These are phyloP conservation scores for Clarireedia paspali DNA, from an alignment of 2,329 filamentous ascomycete genomes.

Conservation along the genomic window DNA sequence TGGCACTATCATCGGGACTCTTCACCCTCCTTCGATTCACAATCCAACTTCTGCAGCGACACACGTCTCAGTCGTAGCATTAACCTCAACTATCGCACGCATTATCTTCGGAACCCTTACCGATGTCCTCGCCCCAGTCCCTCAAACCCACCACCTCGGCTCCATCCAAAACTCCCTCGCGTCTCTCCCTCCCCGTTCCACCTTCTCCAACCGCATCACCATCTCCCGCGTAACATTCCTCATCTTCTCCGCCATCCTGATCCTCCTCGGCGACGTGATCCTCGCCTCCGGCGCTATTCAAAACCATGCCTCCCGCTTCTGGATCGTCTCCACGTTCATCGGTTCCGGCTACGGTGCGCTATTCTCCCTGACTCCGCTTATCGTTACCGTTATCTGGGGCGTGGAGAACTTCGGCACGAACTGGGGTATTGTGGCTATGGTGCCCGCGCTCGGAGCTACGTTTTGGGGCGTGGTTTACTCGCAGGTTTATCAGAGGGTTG, in stretches of 20 bases:
- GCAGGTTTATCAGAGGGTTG: conserved; percentile 65
- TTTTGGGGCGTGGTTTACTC: conserved; percentile 91
- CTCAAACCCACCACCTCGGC: conserved; percentile 30
- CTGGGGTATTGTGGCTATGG: conserved; percentile 90
- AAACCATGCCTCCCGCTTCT: conserved; percentile 70
- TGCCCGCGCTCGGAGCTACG: conserved; percentile 79
- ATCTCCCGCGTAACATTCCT: conserved; percentile 78
- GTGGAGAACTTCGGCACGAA: conserved; percentile 98
- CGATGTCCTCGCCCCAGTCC: conserved; percentile 68
- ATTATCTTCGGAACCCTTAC: conserved; percentile 85
- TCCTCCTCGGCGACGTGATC: conserved; percentile 68
- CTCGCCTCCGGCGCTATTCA: conserved; percentile 72
- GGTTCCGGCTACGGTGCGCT: conserved; percentile 89
- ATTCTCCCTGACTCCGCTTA: conserved; percentile 83
- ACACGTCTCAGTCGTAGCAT: conserved; percentile 85
- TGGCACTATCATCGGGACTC: conserved; percentile 83
- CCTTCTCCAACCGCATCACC: conserved; percentile 34
- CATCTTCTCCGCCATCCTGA: conserved; percentile 62
- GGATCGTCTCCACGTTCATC: conserved; percentile 74
- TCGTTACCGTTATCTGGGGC: conserved; percentile 96
- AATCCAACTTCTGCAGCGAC: conserved; percentile 57
- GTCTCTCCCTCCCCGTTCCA: conserved; percentile 30
- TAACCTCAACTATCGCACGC: conserved; percentile 84
- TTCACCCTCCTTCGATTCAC: conserved; percentile 57
- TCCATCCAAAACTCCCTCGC: conserved; percentile 25